A percentile compares a stretch with the other conserved stretches of the same genome.
phyloP scores from a whole-genome alignment of 2,329 filamentous ascomycete species.

The Calycina marina region DNA sequence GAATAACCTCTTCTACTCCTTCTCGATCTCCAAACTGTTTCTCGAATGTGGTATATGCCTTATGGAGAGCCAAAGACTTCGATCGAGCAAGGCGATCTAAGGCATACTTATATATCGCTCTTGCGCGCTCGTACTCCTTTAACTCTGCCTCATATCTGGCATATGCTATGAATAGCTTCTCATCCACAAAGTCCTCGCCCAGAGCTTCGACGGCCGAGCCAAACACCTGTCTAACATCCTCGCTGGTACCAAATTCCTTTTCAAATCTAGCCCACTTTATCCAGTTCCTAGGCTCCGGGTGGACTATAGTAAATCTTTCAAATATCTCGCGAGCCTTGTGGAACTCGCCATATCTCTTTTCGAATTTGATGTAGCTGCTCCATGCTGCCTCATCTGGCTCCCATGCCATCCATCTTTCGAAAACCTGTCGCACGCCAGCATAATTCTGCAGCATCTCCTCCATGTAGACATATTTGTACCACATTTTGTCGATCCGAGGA shows the following conservation, averaged over 20 bases:
- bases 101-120: conserved; percentile 95
- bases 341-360: conserved; percentile 88
- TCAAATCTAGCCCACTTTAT: conserved; percentile 98
- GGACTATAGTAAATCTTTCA: conserved; percentile 76
- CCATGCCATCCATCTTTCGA: conserved; percentile 98
- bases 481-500: conserved; percentile 85
- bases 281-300: conserved; percentile 92
- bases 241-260: conserved; percentile 85
- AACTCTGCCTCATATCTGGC: conserved; percentile 89
- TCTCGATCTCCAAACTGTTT: conserved; percentile 93
- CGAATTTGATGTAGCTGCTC: conserved; percentile 91
- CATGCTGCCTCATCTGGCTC: conserved; percentile 92
- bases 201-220: conserved; percentile 76
- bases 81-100: conserved; percentile 82
- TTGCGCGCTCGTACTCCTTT: conserved; percentile 85
- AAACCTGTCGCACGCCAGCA: conserved; percentile 80
- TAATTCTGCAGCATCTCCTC: conserved; percentile 96
- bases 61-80: conserved; percentile 72
- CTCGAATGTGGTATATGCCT: conserved; percentile 92
- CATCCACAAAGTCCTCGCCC: conserved; percentile 90
- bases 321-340: conserved; percentile 85
- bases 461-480: conserved; percentile 99
- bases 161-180: conserved; percentile 89
- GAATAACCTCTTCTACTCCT: conserved; percentile 85
- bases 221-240: conserved; percentile 83